Base-by-base conservation (phyloP, 2,329 filamentous ascomycete species). In the Madurella mycetomatis region DNA sequence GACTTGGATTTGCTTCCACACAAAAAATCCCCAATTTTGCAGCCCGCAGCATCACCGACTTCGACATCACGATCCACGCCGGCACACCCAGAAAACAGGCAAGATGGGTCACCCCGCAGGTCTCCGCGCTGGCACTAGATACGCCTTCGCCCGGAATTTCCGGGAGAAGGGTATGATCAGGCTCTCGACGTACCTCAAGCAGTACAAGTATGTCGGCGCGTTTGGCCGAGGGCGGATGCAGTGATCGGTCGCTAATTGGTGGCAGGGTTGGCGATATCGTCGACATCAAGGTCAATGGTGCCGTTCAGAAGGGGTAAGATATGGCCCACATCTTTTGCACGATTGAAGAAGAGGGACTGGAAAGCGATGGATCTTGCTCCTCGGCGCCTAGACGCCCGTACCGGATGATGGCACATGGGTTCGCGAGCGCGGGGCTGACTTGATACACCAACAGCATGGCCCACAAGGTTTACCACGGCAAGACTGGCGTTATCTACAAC, bases 401-500 rank as follows among this genome's bases (percentile, higher is more conserved):
- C 37, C 17, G 39, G 15, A 15, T 32, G 32, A 25, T 39, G 4
- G 37, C 17, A 18, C 25, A 12, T 41, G 17, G 41, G 19, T 16
- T 37, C 7, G 16, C 47, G 43, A 53, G 41, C 47, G 9, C 46
- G 46, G 76, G 66, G 62, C 51, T 60, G 58, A 61, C 60, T 60
- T 60, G 56, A 58, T 57, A 56, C 50, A 57, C 58, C 58, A 67
- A 74, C 70, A 91, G 90, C 83, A 94, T 96, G 90, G 92, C 92
- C 70, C 91, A 92, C 87, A 96, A 96, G 85, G 88, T 96, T 80
- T 96, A 95, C 87, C 92, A 97, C 85, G 94, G 92, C 73, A 97
- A 97, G 89, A 96, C 92, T 63, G 91, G 91, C 74, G 89, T 96
- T 70, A 81, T 96, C 79, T 96, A 95, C 89, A 99, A 99, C 84